Percentiles rank a stretch among this genome's conserved stretches.
Conservation (phyloP, 139 green algal genomes). For the Chlamydomonas urium region DNA sequence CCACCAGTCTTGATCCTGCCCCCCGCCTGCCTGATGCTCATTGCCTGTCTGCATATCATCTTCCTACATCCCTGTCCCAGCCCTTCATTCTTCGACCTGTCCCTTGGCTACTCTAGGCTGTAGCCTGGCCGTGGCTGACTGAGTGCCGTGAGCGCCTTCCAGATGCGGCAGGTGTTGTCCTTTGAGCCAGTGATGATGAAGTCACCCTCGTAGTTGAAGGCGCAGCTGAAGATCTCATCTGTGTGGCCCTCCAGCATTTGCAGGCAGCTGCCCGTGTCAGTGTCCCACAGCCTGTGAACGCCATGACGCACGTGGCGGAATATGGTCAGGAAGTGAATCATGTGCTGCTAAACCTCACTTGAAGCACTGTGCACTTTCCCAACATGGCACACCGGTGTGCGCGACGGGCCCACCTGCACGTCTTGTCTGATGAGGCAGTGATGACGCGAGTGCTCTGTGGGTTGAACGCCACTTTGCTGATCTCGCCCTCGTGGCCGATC, state of each 20-base stretch:
- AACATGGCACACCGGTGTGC: too few relatives aligned
- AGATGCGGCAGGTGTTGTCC: constrained; percentile 77
- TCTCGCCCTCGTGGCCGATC: constrained; percentile 64
- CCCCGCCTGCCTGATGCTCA: too few relatives aligned
- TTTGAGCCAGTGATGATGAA: constrained; percentile 60
- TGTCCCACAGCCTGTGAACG: constrained; percentile 34
- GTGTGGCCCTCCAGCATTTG: constrained; percentile 68
- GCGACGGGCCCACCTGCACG: constrained; percentile 40
- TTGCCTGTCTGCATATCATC: too few relatives aligned
- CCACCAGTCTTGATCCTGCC: too few relatives aligned
- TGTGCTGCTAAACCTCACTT: too few relatives aligned
- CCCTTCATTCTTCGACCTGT: too few relatives aligned
- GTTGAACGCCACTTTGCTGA: constrained; percentile 73
- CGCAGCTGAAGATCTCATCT: constrained; percentile 73
- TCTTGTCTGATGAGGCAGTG: constrained; percentile 60
- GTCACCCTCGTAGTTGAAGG: constrained; percentile 77
- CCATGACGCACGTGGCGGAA: too few relatives aligned
- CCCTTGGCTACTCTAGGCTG: neutral
- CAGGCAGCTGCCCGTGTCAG: constrained; percentile 39
- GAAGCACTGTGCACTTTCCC: too few relatives aligned
- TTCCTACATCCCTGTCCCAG: too few relatives aligned
- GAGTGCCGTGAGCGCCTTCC: constrained; percentile 39
- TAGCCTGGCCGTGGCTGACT: constrained; percentile 19
- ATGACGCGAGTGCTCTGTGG: constrained; percentile 59
- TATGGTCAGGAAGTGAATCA: too few relatives aligned